Evolutionary conservation across 306 rosid species (phyloP).

Genomic region (Geum urbanum): DNA sequence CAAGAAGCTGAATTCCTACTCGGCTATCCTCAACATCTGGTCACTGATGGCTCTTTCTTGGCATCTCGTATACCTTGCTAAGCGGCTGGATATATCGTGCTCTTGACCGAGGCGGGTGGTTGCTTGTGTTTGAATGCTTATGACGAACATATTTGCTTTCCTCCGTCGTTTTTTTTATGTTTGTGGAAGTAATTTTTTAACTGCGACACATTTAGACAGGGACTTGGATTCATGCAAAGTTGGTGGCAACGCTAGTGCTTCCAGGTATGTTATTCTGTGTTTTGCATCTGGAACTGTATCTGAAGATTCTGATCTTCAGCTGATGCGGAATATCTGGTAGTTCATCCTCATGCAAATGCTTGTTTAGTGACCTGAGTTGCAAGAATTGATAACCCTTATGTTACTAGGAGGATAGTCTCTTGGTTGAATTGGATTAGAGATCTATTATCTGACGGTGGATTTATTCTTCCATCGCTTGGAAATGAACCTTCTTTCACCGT

Average conservation of each 20-base stretch:
- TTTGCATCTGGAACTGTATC: neutral
- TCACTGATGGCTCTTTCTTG: slow-evolving; percentile 64
- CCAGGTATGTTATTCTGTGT: neutral
- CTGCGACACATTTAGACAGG: neutral
- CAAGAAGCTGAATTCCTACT: slow-evolving; percentile 55
- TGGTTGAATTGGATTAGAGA: no score
- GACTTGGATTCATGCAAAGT: neutral
- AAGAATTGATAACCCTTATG: no score
- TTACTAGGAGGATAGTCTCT: no score
- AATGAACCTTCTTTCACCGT: no score
- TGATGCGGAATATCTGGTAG: no score
- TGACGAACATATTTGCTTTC: neutral
- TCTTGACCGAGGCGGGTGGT: neutral
- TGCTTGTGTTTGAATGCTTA: neutral
- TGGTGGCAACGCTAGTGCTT: neutral
- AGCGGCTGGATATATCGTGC: slow-evolving; percentile 21
- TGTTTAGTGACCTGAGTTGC: no score
- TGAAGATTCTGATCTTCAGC: neutral
- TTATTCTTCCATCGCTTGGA: no score
- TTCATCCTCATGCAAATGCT: no score
- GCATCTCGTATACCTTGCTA: slow-evolving; percentile 59
- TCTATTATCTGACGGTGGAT: no score
- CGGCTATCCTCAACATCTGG: slow-evolving; percentile 51
- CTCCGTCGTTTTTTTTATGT: neutral
- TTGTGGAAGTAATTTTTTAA: neutral